Base-by-base conservation (phyloP, 371 early-diverging fungal species). In the Apophysomyces ossiformis region DNA sequence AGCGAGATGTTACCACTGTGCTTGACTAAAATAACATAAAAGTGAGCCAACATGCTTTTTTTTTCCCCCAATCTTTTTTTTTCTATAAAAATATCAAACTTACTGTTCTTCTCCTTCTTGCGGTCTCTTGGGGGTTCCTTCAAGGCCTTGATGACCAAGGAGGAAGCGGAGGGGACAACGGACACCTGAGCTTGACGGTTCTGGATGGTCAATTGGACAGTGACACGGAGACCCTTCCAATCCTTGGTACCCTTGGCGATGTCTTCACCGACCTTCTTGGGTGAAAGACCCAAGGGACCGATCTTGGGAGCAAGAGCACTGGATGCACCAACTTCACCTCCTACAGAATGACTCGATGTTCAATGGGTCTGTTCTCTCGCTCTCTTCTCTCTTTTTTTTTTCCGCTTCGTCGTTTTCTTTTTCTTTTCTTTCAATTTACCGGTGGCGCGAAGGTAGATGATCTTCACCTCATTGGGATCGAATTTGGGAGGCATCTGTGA, bases 221-320 rank as follows among this genome's bases (percentile, higher is more conserved):
- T 95, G 75, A 99, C 92, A 81, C 95, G 93, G 68, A 99, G 91
- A 85, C 99, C 96, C 90, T 97, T 97, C 92, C 93, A 99, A 73
- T 95, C 97, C 63, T 72, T 72, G 59, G 73, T 69, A 15, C 54
- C 54, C 54, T 50, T 63, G 56, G 46, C 98, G 68, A 99, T 98
- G 84, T 99, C 99, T 87, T 99, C 99, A 87, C 99, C 99, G 71
- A 99, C 96, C 89, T 97, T 97, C 90, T 99, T 99, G 83, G 99
- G 98, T 64, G 96, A 92, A 85, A 99, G 88, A 94, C 99, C 99
- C 73, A 99, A 92, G 74, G 98, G 98, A 93, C 99, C 99, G 72
- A 98, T 94, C 91, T 97, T 98, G 81, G 98, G 99, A 63, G 99
- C 99, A 65, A 99, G 93, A 60, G 96, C 95, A 69, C 96, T 93